phyloP scores from a whole-genome alignment of 805 yeast species.

The Maudiozyma turicensis region DNA sequence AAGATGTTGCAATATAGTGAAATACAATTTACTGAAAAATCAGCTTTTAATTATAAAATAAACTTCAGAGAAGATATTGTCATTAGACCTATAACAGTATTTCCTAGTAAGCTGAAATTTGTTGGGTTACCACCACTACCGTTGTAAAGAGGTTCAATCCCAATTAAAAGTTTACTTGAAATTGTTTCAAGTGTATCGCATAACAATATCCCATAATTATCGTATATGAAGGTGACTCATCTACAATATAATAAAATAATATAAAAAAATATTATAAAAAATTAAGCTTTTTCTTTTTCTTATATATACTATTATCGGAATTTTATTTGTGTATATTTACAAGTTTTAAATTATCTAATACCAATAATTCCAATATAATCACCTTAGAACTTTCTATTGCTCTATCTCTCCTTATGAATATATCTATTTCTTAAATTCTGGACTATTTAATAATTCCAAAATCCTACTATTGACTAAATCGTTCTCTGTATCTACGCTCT shows the following conservation, averaged over 20 bases:
- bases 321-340: background rate
- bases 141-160: background rate
- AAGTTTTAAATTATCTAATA: background rate
- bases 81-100: background rate
- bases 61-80: background rate
- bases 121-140: background rate
- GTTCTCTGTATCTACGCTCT: conserved; percentile 4
- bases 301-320: background rate
- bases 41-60: background rate
- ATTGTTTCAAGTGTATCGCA: too few relatives aligned
- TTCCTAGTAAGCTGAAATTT: background rate
- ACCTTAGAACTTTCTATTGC: background rate
- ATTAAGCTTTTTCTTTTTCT: background rate
- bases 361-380: background rate
- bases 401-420: background rate
- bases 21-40: background rate
- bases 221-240: background rate
- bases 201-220: too few relatives aligned
- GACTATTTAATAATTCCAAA: conserved; percentile 58
- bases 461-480: conserved; percentile 41
- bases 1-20: background rate
- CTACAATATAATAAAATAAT: background rate
- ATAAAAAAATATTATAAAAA: background rate
- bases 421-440: conserved; percentile 45
- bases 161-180: too few relatives aligned